phyloP scores from a whole-genome alignment of 108 stramenopile species.

The Fragilaria crotonensis region DNA sequence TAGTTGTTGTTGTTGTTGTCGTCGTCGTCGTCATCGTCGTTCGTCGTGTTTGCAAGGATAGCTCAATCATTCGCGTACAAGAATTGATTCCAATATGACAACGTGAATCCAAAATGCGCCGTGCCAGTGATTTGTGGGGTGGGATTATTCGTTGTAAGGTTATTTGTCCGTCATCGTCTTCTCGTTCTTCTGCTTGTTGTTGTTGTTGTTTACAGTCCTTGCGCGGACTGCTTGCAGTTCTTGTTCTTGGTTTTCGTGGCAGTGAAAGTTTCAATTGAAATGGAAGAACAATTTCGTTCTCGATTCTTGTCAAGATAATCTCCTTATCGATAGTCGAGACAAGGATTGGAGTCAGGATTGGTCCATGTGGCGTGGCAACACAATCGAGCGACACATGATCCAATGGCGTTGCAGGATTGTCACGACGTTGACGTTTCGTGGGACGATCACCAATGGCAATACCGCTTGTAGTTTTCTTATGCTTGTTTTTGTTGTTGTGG shows the following conservation, averaged over 20 bases:
- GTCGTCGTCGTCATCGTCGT: too few species aligned
- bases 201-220: background rate
- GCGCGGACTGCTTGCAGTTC: background rate
- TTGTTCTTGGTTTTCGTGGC: constrained; percentile 1
- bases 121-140: background rate
- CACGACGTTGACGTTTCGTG: constrained; percentile 1
- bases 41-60: too few species aligned
- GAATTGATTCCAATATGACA: constrained; percentile 46
- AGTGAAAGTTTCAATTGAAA: constrained; percentile 8
- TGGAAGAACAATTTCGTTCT: constrained; percentile 51
- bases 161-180: constrained; percentile 4
- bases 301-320: constrained; percentile 55
- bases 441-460: background rate
- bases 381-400: constrained; percentile 26
- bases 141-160: background rate
- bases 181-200: background rate
- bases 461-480: too few species aligned
- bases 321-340: constrained; percentile 35
- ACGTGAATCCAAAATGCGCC: background rate
- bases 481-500: too few species aligned
- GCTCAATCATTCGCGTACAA: constrained; percentile 47
- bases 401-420: constrained; percentile 2
- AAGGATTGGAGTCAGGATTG: constrained; percentile 24
- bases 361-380: constrained; percentile 15
- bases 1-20: too few species aligned